Evolutionary conservation across 2,329 filamentous ascomycete species (phyloP).

Genomic region (Microcyclospora tardicrescens): DNA sequence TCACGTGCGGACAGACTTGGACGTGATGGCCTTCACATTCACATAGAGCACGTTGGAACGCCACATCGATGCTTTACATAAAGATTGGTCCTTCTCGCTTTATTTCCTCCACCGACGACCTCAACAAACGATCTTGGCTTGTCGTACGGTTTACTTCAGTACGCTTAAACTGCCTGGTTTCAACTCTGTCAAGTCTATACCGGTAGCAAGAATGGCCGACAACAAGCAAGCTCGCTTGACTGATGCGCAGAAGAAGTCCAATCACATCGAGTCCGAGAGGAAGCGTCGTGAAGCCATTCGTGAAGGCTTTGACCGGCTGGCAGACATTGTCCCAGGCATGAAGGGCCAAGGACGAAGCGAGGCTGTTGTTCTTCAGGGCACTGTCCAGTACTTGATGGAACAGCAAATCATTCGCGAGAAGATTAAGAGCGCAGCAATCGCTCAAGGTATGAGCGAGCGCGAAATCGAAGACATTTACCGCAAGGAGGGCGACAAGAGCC

Average conservation of each 20-base stretch:
- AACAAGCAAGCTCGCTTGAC: constrained; percentile 47
- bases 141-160: too few species aligned
- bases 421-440: constrained; percentile 24
- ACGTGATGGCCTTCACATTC: too few species aligned
- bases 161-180: too few species aligned
- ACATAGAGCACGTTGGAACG: too few species aligned
- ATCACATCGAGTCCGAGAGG: constrained; percentile 57
- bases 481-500: too few species aligned
- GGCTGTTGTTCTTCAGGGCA: constrained; percentile 59
- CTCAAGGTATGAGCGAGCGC: constrained; percentile 11
- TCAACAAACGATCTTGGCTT: too few species aligned
- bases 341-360: constrained; percentile 76
- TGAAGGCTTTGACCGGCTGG: constrained; percentile 70
- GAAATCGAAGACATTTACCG: constrained; percentile 13
- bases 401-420: constrained; percentile 27
- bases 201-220: constrained; percentile 1
- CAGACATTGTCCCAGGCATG: constrained; percentile 66
- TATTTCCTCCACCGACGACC: too few species aligned
- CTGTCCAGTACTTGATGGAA: constrained; percentile 31
- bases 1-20: too few species aligned
- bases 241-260: constrained; percentile 59
- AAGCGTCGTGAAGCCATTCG: constrained; percentile 63
- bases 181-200: too few species aligned
- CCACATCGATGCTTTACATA: too few species aligned
- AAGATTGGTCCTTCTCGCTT: too few species aligned